Conservation (phyloP, 352 stramenopile species). For the Phytophthora macrochlamydospora region DNA sequence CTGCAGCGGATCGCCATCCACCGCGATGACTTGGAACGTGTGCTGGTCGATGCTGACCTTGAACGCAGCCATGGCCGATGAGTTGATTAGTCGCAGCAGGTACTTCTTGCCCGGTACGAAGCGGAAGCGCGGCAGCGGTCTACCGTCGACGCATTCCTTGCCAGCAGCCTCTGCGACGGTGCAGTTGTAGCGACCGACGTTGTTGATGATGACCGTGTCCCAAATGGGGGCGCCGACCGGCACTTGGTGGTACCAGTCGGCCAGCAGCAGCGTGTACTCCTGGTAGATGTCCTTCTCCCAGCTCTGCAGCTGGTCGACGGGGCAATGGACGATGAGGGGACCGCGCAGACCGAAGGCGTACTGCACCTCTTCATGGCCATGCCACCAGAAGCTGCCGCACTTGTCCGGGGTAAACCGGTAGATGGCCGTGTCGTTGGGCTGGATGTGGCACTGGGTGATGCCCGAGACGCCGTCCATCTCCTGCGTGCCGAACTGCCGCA, state of each 20-base stretch:
- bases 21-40: conserved; percentile 44
- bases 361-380: conserved; percentile 50
- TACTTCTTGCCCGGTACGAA: conserved; percentile 44
- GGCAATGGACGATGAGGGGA: conserved; percentile 44
- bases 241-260: conserved; percentile 54
- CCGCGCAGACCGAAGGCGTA: conserved; percentile 50
- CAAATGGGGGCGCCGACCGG: conserved; percentile 38
- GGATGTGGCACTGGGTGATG: conserved; percentile 48
- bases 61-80: conserved; percentile 44
- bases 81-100: conserved; percentile 49
- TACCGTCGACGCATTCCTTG: conserved; percentile 25
- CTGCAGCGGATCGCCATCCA: conserved; percentile 38
- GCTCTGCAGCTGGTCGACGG: conserved; percentile 21
- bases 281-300: conserved; percentile 44
- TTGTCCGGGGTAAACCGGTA: conserved; percentile 51
- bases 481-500: conserved; percentile 39
- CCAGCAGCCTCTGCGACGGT: conserved; percentile 26
- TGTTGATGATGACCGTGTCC: conserved; percentile 53
- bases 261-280: conserved; percentile 41
- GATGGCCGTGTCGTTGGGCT: conserved; percentile 39
- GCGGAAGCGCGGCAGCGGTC: conserved; percentile 30
- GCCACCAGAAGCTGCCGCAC: conserved; percentile 52
- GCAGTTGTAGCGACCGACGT: conserved; percentile 48
- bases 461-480: conserved; percentile 41
- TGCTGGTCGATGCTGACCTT: conserved; percentile 52